These are phyloP conservation scores for Lactarius hatsudake DNA, from an alignment of 768 basidiomycete species.

Conservation along the genomic window DNA sequence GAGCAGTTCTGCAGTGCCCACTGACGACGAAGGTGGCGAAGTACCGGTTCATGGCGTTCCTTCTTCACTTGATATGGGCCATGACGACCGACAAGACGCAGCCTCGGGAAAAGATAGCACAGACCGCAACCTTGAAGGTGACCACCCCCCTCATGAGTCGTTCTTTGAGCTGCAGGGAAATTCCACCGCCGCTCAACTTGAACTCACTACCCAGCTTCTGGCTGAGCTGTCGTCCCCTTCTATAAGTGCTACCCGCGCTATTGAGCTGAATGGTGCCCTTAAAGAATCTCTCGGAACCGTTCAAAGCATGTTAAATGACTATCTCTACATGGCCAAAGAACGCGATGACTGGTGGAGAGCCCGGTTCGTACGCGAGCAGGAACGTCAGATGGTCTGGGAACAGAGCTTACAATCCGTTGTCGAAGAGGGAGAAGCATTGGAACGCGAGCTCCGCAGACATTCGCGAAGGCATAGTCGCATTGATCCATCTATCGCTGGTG, in stretches of 20 bases:
- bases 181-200: slow-evolving; percentile 70
- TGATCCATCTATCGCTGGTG: slow-evolving; percentile 31
- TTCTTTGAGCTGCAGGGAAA: slow-evolving; percentile 69
- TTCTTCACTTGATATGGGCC: background rate
- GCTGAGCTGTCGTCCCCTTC: slow-evolving; percentile 40
- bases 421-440: slow-evolving; percentile 78
- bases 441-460: slow-evolving; percentile 68
- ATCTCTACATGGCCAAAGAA: slow-evolving; percentile 63
- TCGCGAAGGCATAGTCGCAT: slow-evolving; percentile 57
- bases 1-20: slow-evolving; percentile 29
- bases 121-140: slow-evolving; percentile 30
- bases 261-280: slow-evolving; percentile 49
- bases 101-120: slow-evolving; percentile 45
- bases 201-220: slow-evolving; percentile 68
- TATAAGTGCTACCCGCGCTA: slow-evolving; percentile 32
- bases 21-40: slow-evolving; percentile 30
- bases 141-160: slow-evolving; percentile 53
- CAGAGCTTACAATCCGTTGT: slow-evolving; percentile 86
- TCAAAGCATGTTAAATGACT: slow-evolving; percentile 61
- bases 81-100: slow-evolving; percentile 39
- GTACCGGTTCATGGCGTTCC: background rate
- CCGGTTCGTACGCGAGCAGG: slow-evolving; percentile 61
- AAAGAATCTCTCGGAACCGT: slow-evolving; percentile 57
- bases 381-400: slow-evolving; percentile 77
- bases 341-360: slow-evolving; percentile 80